Conservation (phyloP, 495 filamentous ascomycete genomes). For the Penicillium nucicola region DNA sequence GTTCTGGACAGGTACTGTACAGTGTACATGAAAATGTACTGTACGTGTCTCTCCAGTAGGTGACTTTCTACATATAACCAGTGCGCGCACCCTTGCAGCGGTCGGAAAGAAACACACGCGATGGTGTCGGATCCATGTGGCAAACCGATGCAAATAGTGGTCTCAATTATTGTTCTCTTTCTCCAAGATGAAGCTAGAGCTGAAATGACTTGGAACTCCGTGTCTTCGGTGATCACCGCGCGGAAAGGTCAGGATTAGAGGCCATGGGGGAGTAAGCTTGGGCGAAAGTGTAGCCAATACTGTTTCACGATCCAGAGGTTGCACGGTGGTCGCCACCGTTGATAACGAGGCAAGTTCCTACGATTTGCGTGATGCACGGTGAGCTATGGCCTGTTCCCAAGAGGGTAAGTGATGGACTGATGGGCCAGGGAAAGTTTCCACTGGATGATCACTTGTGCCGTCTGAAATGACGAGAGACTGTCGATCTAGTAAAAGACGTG, state of each 20-base stretch:
- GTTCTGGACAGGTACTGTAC: neutral
- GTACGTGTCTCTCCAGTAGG: too few relatives aligned
- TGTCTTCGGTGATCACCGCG: constrained; percentile 2
- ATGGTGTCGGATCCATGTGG: constrained; percentile 12
- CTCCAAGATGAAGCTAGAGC: neutral
- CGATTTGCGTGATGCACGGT: constrained; percentile 1
- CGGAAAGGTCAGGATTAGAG: constrained; percentile 20
- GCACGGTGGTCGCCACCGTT: constrained; percentile 25
- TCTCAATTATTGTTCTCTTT: neutral
- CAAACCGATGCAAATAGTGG: neutral
- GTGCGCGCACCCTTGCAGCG: constrained; percentile 2
- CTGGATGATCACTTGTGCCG: constrained; percentile 14
- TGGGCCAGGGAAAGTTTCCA: constrained; percentile 12
- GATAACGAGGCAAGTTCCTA: constrained; percentile 15
- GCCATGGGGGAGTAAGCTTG: constrained; percentile 14
- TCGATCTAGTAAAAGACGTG: neutral
- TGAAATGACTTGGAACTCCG: too few relatives aligned
- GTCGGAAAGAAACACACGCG: constrained; percentile 3
- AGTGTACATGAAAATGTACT: neutral
- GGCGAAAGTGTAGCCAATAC: constrained; percentile 14
- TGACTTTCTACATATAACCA: neutral
- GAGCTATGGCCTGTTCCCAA: neutral
- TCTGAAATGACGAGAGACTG: neutral
- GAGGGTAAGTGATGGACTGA: constrained; percentile 20
- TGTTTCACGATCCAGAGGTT: constrained; percentile 24